phyloP scores from a whole-genome alignment of 352 stramenopile genomes.

The Globisporangium barbulae region DNA sequence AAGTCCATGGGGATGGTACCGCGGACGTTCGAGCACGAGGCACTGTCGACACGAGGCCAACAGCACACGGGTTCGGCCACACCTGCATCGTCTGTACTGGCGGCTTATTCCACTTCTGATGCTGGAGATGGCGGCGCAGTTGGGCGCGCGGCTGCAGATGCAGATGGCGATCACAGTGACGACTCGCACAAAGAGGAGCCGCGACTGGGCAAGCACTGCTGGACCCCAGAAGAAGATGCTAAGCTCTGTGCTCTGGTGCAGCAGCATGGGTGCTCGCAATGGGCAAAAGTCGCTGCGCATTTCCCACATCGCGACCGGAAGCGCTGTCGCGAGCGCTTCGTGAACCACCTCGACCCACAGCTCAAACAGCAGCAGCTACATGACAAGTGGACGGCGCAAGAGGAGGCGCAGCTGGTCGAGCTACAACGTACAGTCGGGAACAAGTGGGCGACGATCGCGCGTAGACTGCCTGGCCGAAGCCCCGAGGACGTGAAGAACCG shows the following conservation, averaged over 20 bases:
- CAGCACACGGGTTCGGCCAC: constrained; percentile 6
- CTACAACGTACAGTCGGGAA: constrained; percentile 28
- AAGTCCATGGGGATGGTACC: constrained; percentile 37
- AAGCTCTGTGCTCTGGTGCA: constrained; percentile 43
- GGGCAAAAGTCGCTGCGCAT: constrained; percentile 34
- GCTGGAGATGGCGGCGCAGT: no score
- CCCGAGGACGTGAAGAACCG: constrained; percentile 63
- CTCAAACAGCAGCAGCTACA: constrained; percentile 12
- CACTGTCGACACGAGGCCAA: neutral
- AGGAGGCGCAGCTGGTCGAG: constrained; percentile 39
- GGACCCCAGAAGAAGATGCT: constrained; percentile 46
- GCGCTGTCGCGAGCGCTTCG: constrained; percentile 65
- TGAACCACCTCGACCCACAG: constrained; percentile 58
- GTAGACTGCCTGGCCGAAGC: constrained; percentile 29
- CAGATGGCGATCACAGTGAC: no score
- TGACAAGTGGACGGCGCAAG: constrained; percentile 33
- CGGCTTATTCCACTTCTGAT: neutral
- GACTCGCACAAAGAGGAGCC: neutral
- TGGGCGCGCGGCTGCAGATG: no score
- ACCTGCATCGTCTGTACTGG: neutral
- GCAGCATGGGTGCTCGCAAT: constrained; percentile 26
- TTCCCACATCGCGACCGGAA: constrained; percentile 57
- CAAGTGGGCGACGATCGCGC: constrained; percentile 39
- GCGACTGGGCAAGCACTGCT: constrained; percentile 20
- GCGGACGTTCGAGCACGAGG: constrained; percentile 3